Conservation (phyloP, 306 rosid genomes). For the Pyrus bretschneideri region DNA sequence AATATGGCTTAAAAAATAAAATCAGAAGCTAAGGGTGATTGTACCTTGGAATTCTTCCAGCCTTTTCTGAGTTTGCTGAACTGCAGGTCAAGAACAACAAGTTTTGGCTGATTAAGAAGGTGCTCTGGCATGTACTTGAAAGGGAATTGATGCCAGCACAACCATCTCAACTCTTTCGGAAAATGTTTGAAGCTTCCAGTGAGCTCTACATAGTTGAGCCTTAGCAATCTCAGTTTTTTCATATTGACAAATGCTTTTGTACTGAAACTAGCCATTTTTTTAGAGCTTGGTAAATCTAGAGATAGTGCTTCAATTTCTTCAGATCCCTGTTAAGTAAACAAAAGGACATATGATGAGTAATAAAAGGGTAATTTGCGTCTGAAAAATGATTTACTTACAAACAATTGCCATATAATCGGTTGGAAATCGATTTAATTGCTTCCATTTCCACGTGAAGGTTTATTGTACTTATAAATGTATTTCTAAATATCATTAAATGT, state of each 20-base stretch:
- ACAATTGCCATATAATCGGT: no score
- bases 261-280: background rate
- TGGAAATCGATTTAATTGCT: no score
- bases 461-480: background rate
- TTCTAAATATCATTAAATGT: no score
- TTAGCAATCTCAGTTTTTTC: conserved; percentile 32
- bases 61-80: conserved; percentile 24
- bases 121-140: background rate
- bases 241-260: conserved; percentile 29
- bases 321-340: conserved; percentile 9
- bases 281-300: background rate
- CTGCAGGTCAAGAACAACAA: conserved; percentile 29
- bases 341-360: background rate
- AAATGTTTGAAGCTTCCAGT: conserved; percentile 16
- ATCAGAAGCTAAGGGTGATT: background rate
- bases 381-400: no score
- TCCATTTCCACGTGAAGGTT: background rate
- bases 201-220: conserved; percentile 20
- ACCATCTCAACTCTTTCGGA: conserved; percentile 15
- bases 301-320: conserved; percentile 4
- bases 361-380: no score
- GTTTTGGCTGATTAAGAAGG: conserved; percentile 2
- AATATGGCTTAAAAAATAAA: background rate
- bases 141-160: background rate
- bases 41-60: conserved; percentile 37